Conservation (phyloP, 1,284 basidiomycete genomes). For the Fistulina hepatica region DNA sequence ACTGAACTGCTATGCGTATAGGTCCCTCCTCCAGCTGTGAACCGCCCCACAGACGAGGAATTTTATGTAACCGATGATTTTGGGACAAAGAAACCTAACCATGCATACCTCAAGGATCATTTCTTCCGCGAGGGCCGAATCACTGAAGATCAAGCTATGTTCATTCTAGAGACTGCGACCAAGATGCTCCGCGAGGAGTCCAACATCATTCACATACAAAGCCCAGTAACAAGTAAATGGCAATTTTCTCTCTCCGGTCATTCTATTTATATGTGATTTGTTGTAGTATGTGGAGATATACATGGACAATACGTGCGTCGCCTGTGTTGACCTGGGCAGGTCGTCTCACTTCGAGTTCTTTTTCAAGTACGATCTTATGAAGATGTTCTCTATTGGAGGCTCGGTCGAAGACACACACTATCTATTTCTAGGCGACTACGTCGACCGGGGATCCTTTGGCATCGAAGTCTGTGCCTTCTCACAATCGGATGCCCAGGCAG, state of each 20-base stretch:
- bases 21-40: slow-evolving; percentile 63
- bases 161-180: slow-evolving; percentile 74
- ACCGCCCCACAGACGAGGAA: slow-evolving; percentile 64
- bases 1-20: too few species aligned
- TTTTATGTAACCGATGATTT: slow-evolving; percentile 40
- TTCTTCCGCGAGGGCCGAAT: slow-evolving; percentile 87
- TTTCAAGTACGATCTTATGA: slow-evolving; percentile 95
- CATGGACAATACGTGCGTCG: slow-evolving; percentile 93
- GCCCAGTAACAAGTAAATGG: slow-evolving; percentile 69
- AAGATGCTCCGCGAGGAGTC: slow-evolving; percentile 72
- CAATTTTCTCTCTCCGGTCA: not conserved
- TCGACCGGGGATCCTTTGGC: slow-evolving; percentile 93
- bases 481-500: slow-evolving; percentile 1
- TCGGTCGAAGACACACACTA: slow-evolving; percentile 83
- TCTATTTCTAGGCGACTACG: slow-evolving; percentile 96
- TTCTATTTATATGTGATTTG: slow-evolving; percentile 1
- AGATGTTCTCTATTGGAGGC: slow-evolving; percentile 94
- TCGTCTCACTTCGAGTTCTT: not conserved
- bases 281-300: slow-evolving; percentile 81
- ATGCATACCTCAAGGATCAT: slow-evolving; percentile 33
- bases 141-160: slow-evolving; percentile 81
- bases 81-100: slow-evolving; percentile 47
- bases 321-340: not conserved
- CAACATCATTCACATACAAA: slow-evolving; percentile 79
- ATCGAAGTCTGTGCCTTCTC: slow-evolving; percentile 43